phyloP scores from a whole-genome alignment of 1,139 yeast genomes.

The Debaryomycetaceae sp. region DNA sequence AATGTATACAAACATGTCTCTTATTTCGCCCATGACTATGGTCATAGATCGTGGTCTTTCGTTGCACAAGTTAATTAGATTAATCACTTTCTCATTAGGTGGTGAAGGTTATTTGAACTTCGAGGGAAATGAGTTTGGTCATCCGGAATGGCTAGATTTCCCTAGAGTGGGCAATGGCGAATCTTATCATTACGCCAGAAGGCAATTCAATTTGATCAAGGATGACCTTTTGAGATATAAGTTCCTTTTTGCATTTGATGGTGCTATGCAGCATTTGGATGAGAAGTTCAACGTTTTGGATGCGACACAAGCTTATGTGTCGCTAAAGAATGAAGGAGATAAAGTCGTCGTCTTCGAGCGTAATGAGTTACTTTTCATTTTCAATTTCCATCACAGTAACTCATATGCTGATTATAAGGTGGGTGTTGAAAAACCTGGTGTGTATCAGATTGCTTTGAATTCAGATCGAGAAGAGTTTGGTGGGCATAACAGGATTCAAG shows the following conservation, averaged over 20 bases:
- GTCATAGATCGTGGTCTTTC: conserved; percentile 86
- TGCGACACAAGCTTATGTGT: conserved; percentile 79
- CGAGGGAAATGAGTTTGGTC: conserved; percentile 98
- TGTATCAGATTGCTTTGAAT: conserved; percentile 69
- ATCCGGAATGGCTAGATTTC: conserved; percentile 98
- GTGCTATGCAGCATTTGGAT: conserved; percentile 79
- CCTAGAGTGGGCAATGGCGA: conserved; percentile 87
- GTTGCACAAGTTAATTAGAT: conserved; percentile 84
- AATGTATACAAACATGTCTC: conserved; percentile 95
- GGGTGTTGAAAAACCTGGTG: conserved; percentile 81
- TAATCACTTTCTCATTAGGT: conserved; percentile 82
- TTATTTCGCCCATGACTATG: conserved; percentile 65
- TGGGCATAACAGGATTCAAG: conserved; percentile 76
- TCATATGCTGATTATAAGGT: conserved; percentile 84
- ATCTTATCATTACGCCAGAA: conserved; percentile 89
- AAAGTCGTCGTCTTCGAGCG: conserved; percentile 88
- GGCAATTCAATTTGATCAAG: conserved; percentile 84
- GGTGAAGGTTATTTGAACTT: conserved; percentile 96
- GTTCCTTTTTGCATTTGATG: conserved; percentile 73
- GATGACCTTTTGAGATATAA: conserved; percentile 79
- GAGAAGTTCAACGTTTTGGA: conserved; percentile 66
- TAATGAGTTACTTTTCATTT: conserved; percentile 76
- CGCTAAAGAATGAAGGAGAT: conserved; percentile 83
- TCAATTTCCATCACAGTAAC: conserved; percentile 84
- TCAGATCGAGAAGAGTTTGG: conserved; percentile 73